Base-by-base conservation (phyloP, 2,329 filamentous ascomycete species). In the Lecanicillium sp. region DNA sequence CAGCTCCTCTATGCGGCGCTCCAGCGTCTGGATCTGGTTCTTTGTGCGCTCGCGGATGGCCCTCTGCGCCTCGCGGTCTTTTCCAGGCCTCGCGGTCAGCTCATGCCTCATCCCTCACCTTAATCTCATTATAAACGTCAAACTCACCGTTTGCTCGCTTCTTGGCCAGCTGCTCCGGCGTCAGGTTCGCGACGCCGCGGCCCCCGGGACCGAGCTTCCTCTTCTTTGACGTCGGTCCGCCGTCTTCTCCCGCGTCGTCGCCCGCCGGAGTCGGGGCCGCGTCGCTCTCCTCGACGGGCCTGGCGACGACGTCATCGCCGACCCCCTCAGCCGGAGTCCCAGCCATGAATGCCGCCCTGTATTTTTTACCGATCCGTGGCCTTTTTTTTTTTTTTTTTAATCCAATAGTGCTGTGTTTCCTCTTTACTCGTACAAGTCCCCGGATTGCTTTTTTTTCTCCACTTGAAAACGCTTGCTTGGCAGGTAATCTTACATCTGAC, bases 11-110 rank as follows among this genome's bases (percentile, higher is more conserved):
- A 94, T 90, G 52, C 79, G 76, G 51, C 74, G 74, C 64, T 93
- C 86, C 51, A 93, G 72, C 6, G 68, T 70, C 61, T 91, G 86
- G 56, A 93, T 93, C 64, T 87, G 85, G 50, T 81, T 79, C 67
- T 84, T 88, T 23, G 87, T 93, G 48, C 88, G 80, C 68, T 91
- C 86, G 35, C 88, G 78, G 51, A 94, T 93, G 32, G 87, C 87
- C 41, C 88, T 79, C 64, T 95, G 88, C 24, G 88, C 89, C 65
- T 94, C 87, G 50, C 88, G 83, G 63, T 94, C 88, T 77, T 10
- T 37, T n/a, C 6, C 2, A 9, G n/a, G 15, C 23, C 15, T 29
- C 10, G 30, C 24, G 4, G 14, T 11, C 15, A 17, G 15, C 15
- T 5, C 17, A 20, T n/a, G 6, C 3, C 5, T 23, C 17, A 19